Evolutionary conservation across 805 yeast species (phyloP).

Genomic region (Priceomyces castillae): DNA sequence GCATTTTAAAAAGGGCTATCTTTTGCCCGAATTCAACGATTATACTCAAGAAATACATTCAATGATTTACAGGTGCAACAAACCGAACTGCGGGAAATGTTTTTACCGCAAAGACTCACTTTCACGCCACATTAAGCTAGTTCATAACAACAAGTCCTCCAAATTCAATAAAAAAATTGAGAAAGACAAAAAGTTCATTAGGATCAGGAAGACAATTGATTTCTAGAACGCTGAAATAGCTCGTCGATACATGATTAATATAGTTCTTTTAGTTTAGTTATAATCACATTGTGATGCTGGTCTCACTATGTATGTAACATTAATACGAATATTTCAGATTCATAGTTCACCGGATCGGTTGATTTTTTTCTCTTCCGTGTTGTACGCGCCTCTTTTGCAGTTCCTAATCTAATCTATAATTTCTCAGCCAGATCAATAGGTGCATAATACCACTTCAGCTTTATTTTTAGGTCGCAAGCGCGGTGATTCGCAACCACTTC

Average conservation of each 20-base stretch:
- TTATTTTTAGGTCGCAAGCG: not conserved
- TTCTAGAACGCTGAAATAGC: not conserved
- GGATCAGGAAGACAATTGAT: not conserved
- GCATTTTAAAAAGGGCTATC: slow-evolving; percentile 22
- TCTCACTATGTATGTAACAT: not conserved
- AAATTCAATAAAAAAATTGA: slow-evolving; percentile 10
- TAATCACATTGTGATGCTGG: not conserved
- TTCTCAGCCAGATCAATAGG: too few relatives aligned
- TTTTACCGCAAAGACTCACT: slow-evolving; percentile 55
- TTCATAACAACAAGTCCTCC: slow-evolving; percentile 37
- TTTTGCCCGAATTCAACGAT: slow-evolving; percentile 5
- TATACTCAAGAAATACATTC: slow-evolving; percentile 2
- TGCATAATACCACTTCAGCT: too few relatives aligned
- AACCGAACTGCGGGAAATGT: slow-evolving; percentile 40
- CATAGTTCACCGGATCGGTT: too few relatives aligned
- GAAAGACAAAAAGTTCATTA: slow-evolving; percentile 5
- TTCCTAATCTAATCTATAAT: too few relatives aligned
- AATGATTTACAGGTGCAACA: slow-evolving; percentile 16
- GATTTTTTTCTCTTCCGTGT: too few relatives aligned
- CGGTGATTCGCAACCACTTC: not conserved
- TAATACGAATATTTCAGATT: not conserved
- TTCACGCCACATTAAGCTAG: slow-evolving; percentile 50
- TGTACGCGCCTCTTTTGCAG: too few relatives aligned
- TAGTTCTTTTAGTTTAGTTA: not conserved
- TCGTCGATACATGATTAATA: not conserved